These are phyloP conservation scores for Lupinus albus DNA, from an alignment of 306 rosid genomes.

Conservation along the genomic window DNA sequence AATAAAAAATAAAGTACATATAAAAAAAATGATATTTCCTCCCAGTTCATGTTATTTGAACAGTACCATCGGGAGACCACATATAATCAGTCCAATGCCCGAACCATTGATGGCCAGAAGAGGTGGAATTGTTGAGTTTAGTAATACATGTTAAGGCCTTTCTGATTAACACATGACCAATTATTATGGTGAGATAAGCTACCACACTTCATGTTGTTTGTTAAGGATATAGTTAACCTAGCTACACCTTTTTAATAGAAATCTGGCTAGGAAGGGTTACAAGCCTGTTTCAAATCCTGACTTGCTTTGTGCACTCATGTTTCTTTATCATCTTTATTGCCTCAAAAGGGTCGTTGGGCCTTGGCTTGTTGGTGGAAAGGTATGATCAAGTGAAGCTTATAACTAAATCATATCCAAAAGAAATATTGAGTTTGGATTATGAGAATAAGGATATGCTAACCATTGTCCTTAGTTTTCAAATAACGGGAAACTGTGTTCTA, in stretches of 20 bases:
- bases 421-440: background rate
- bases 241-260: background rate
- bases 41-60: background rate
- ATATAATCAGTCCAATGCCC: background rate
- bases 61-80: background rate
- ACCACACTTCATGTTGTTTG: background rate
- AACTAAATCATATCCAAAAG: background rate
- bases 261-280: background rate
- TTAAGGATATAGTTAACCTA: background rate
- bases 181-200: background rate
- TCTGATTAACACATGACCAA: slow-evolving; percentile 4
- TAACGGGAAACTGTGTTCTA: too few relatives aligned
- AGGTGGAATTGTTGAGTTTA: background rate
- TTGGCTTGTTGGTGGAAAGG: background rate
- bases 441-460: too few relatives aligned
- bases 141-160: slow-evolving; percentile 6
- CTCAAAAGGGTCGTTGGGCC: slow-evolving; percentile 7
- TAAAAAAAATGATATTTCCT: background rate
- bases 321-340: slow-evolving; percentile 4
- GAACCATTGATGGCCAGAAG: slow-evolving; percentile 7
- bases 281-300: background rate
- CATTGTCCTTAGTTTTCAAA: too few relatives aligned
- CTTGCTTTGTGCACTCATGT: background rate
- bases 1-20: slow-evolving; percentile 1
- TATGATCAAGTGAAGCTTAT: background rate